Percentiles rank a stretch among this genome's conserved stretches.
Conservation (phyloP, 768 basidiomycete genomes). For the Termitomyces sp. region DNA sequence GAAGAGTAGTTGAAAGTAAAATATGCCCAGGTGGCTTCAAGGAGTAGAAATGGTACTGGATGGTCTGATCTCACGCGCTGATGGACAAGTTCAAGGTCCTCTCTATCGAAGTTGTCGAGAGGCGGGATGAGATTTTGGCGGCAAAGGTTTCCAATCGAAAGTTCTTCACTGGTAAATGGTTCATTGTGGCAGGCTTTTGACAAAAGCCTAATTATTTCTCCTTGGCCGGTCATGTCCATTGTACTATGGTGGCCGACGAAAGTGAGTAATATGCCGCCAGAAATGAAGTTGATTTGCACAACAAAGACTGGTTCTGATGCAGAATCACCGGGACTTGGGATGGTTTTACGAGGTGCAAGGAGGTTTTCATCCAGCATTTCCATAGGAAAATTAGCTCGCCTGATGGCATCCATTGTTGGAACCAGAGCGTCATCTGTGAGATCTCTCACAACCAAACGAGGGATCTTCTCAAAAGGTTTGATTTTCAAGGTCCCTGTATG, state of each 20-base stretch:
- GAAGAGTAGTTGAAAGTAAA: background rate
- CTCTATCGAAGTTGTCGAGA: background rate
- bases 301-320: conserved; percentile 18
- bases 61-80: background rate
- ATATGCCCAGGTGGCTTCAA: background rate
- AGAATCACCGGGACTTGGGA: conserved; percentile 13
- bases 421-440: conserved; percentile 12
- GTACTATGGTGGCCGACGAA: conserved; percentile 18
- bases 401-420: conserved; percentile 18
- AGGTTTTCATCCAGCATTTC: conserved; percentile 19
- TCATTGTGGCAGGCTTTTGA: conserved; percentile 18
- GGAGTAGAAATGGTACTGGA: background rate
- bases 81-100: background rate
- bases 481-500: conserved; percentile 16
- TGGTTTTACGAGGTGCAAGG: conserved; percentile 18
- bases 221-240: conserved; percentile 24
- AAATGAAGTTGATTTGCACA: conserved; percentile 20
- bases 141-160: conserved; percentile 13
- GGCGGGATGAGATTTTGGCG: conserved; percentile 12
- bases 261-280: conserved; percentile 19
- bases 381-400: conserved; percentile 18
- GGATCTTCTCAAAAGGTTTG: background rate
- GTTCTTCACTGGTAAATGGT: conserved; percentile 16
- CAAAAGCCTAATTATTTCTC: conserved; percentile 17
- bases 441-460: conserved; percentile 18